Evolutionary conservation across 805 yeast genomes (phyloP), one percentile per base, ranked within the genome.

Genomic region (Debaryomyces prosopidis): DNA sequence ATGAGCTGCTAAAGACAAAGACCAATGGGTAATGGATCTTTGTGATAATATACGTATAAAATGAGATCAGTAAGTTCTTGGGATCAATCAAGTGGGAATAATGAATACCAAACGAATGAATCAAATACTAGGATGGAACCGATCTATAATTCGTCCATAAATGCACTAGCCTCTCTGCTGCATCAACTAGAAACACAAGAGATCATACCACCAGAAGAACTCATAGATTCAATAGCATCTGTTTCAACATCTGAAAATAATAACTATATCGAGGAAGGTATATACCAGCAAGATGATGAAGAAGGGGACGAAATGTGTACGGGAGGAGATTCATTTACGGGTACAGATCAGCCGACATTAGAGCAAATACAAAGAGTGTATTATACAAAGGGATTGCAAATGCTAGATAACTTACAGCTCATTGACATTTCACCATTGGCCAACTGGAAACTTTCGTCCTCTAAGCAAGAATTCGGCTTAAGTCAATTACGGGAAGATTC

Each of bases 391-490:
- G 88, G 87, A 0, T 61, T 84, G 3, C 73, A 75, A 44, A 80
- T 77, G 39, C 62, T 84, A 44, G 90, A 85, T 46, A 60, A 67
- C 10, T 57, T 70, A 26, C 89, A 87, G 10, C 61, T 88, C 14
- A 71, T 81, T 0, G 97, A 94, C 58, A 75, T 92, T 8, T 89
- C 96, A 1, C 81, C 84, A 14, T 69, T 86, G 15, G 98, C 95
- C 0, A 75, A 84, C 18, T 94, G 97, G 97, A 76, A 82, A 31
- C 82, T 89, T 0, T 87, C 96, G 1, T 85, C 96, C 0, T 68
- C 45, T 56, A 92, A 91, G 55, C 76, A 76, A 8, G 94, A 89
- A 0, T 82, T 73, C 54, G 94, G 94, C 0, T 75, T 89, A 16
- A 68, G 68, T n/a, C 84, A 84, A 54, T 71, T 92, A 5, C 69